Percentiles rank a stretch among this genome's conserved stretches.
These are phyloP conservation scores for Luffa aegyptiaca DNA, from an alignment of 306 rosid genomes.

Conservation along the genomic window DNA sequence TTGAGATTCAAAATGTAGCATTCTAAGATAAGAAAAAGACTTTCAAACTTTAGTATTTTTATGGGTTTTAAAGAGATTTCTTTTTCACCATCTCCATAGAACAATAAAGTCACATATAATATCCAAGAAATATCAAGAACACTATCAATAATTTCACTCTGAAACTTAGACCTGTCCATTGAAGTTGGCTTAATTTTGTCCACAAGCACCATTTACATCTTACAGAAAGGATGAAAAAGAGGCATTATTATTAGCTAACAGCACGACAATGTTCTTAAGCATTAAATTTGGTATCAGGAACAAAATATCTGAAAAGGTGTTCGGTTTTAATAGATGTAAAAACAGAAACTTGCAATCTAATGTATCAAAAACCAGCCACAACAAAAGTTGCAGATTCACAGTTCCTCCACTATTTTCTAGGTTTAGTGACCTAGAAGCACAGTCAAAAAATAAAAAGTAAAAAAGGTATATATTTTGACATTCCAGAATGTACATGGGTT, in stretches of 20 bases:
- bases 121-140: no score
- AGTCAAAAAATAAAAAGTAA: background rate
- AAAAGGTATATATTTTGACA: constrained; percentile 21
- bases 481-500: constrained; percentile 24
- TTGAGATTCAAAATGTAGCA: no score
- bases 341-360: background rate
- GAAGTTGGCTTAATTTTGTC: no score
- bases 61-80: no score
- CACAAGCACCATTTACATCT: background rate
- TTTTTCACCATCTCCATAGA: no score
- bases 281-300: background rate
- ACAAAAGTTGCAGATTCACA: background rate
- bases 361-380: background rate
- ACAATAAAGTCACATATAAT: no score
- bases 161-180: no score
- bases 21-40: no score
- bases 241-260: background rate
- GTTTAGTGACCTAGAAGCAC: constrained; percentile 31
- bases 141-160: no score
- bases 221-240: background rate
- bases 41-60: no score
- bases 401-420: constrained; percentile 2
- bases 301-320: background rate
- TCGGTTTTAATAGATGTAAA: background rate
- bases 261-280: background rate